Conservation (phyloP, 2,329 filamentous ascomycete genomes). For the Peltaster fructicola region DNA sequence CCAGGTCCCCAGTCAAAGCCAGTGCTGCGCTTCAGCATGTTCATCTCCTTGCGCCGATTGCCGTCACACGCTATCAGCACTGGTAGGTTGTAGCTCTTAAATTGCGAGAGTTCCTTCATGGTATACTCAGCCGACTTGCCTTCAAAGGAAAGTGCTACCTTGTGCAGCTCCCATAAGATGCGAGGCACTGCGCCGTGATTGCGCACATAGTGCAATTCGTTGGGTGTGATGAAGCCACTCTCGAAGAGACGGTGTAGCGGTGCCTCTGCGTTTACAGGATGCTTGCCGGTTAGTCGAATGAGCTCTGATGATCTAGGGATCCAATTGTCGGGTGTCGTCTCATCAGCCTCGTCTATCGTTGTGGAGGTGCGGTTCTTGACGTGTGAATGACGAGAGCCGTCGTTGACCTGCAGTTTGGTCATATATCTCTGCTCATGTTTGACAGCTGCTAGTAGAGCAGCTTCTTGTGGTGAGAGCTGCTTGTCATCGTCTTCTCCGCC, state of each 20-base stretch:
- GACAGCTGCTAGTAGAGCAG: slow-evolving; percentile 24
- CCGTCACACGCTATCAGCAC: slow-evolving; percentile 33
- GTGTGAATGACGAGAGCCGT: slow-evolving; percentile 23
- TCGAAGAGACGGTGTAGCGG: slow-evolving; percentile 26
- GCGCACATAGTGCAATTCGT: slow-evolving; percentile 34
- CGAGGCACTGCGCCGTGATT: slow-evolving; percentile 37
- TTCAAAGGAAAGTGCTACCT: slow-evolving; percentile 29
- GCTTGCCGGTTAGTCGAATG: slow-evolving; percentile 34
- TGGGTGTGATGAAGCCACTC: slow-evolving; percentile 33
- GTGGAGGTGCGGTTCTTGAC: slow-evolving; percentile 16
- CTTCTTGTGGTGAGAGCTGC: slow-evolving; percentile 26
- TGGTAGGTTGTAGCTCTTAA: slow-evolving; percentile 30
- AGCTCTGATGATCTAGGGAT: slow-evolving; percentile 30
- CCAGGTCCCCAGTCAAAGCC: slow-evolving; percentile 32
- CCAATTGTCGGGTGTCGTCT: slow-evolving; percentile 37
- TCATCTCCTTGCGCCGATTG: slow-evolving; percentile 35
- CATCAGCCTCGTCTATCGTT: slow-evolving; percentile 31
- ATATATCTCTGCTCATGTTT: slow-evolving; percentile 29
- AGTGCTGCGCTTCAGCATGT: slow-evolving; percentile 31
- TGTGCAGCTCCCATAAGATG: slow-evolving; percentile 32
- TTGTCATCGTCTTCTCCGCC: slow-evolving; percentile 9
- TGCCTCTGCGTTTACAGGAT: slow-evolving; percentile 35
- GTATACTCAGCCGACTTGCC: slow-evolving; percentile 21
- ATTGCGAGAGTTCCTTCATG: slow-evolving; percentile 30
- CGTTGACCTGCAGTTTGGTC: slow-evolving; percentile 23